These are phyloP conservation scores for Speleostelium caveatum DNA, from an alignment of 78 protist genomes.

Conservation along the genomic window DNA sequence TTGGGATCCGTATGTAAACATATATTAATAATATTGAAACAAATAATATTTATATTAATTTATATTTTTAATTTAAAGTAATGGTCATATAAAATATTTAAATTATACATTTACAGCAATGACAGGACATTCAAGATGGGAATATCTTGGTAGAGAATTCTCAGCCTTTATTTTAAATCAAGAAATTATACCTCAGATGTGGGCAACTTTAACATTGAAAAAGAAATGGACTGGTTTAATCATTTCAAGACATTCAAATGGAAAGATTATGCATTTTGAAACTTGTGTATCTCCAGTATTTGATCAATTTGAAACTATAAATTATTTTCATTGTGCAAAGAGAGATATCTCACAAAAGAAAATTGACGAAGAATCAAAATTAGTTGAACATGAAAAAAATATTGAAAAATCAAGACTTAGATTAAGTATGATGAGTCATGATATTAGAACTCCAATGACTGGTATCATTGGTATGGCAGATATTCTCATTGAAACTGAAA, in stretches of 20 bases:
- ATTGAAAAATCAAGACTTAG: constrained; percentile 44
- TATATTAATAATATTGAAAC: background rate
- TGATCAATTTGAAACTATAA: constrained; percentile 19
- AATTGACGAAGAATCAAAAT: constrained; percentile 32
- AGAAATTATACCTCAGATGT: constrained; percentile 53
- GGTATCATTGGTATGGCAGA: constrained; percentile 64
- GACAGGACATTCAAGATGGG: constrained; percentile 68
- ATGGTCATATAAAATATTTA: constrained; percentile 54
- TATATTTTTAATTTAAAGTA: background rate
- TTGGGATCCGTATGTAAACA: constrained; percentile 59
- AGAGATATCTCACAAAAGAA: constrained; percentile 49
- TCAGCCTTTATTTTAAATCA: constrained; percentile 31
- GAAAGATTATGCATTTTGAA: constrained; percentile 19
- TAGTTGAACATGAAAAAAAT: constrained; percentile 22
- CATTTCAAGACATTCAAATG: constrained; percentile 8
- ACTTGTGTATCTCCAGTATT: constrained; percentile 26
- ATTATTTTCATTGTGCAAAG: constrained; percentile 40
- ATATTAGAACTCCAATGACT: constrained; percentile 71
- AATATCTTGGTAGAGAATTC: constrained; percentile 19
- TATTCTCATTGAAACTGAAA: constrained; percentile 15
- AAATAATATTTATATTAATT: background rate
- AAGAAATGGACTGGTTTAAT: constrained; percentile 61
- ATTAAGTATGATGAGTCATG: constrained; percentile 62
- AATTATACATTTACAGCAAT: constrained; percentile 6
- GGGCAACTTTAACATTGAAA: constrained; percentile 48